phyloP scores from a whole-genome alignment of 305 asterid genomes.

The Fraxinus sp. region DNA sequence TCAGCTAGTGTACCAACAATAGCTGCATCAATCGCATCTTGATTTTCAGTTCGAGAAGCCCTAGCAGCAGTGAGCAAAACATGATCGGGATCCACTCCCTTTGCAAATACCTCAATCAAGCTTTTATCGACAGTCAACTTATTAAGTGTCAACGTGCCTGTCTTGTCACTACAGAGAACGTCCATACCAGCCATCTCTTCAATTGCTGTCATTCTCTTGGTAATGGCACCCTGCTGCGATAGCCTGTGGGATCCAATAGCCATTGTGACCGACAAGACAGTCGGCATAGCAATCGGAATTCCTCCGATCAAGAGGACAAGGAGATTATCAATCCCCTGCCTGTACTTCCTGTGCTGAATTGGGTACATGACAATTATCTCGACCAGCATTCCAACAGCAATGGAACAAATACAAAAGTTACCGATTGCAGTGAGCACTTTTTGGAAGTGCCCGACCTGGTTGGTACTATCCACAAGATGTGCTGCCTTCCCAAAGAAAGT shows the following conservation, averaged over 20 bases:
- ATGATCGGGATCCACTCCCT: slow-evolving; percentile 43
- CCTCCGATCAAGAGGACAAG: slow-evolving; percentile 59
- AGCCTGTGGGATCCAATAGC: slow-evolving; percentile 66
- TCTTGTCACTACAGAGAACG: slow-evolving; percentile 58
- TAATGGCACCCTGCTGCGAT: slow-evolving; percentile 51
- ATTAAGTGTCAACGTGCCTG: slow-evolving; percentile 51
- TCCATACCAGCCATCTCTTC: slow-evolving; percentile 64
- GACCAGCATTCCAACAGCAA: slow-evolving; percentile 50
- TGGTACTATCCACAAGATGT: slow-evolving; percentile 57
- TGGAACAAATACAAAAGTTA: slow-evolving; percentile 63
- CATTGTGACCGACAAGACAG: slow-evolving; percentile 54
- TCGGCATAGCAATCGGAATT: slow-evolving; percentile 60
- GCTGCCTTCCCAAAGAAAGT: slow-evolving; percentile 68
- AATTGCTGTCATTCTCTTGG: slow-evolving; percentile 62
- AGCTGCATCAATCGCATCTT: slow-evolving; percentile 65
- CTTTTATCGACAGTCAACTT: slow-evolving; percentile 47
- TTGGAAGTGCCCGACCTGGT: slow-evolving; percentile 66
- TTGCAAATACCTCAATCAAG: slow-evolving; percentile 53
- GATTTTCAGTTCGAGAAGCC: slow-evolving; percentile 56
- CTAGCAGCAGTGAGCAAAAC: slow-evolving; percentile 55
- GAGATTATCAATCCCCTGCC: slow-evolving; percentile 56
- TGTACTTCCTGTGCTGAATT: slow-evolving; percentile 43
- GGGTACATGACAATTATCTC: slow-evolving; percentile 68
- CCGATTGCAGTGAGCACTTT: slow-evolving; percentile 56
- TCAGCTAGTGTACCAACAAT: slow-evolving; percentile 63